Percentiles rank a stretch among this genome's conserved stretches.
Evolutionary conservation across 257 asterid species (phyloP).

Genomic region (Solanum pennellii): DNA sequence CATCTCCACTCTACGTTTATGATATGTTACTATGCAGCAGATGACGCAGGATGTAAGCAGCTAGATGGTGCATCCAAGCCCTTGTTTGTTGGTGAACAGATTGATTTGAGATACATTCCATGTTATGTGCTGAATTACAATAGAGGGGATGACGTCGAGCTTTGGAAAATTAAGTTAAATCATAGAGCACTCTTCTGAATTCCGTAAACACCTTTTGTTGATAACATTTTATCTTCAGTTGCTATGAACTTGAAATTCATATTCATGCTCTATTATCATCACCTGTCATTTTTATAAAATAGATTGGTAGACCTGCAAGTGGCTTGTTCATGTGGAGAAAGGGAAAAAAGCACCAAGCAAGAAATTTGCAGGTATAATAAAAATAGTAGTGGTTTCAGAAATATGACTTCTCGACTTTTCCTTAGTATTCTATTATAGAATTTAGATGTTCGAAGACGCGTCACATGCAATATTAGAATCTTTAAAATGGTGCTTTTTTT

Average conservation of each 20-base stretch:
- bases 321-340: background rate
- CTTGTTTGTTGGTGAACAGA: slow-evolving; percentile 39
- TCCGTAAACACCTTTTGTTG: background rate
- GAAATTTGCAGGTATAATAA: background rate
- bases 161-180: slow-evolving; percentile 60
- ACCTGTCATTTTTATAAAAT: background rate
- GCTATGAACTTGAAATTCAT: background rate
- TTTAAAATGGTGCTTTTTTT: background rate
- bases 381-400: background rate
- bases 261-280: background rate
- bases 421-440: background rate
- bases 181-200: background rate
- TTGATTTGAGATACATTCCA: slow-evolving; percentile 53
- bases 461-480: background rate
- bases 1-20: background rate
- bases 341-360: background rate
- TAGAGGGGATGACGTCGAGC: slow-evolving; percentile 72
- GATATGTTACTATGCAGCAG: background rate
- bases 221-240: background rate
- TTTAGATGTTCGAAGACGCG: background rate
- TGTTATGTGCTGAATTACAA: slow-evolving; percentile 52
- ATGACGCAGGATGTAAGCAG: slow-evolving; percentile 29
- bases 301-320: background rate
- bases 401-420: background rate
- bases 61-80: slow-evolving; percentile 1